Conservation (phyloP, 1,284 basidiomycete genomes). For the Vanrija pseudolonga region DNA sequence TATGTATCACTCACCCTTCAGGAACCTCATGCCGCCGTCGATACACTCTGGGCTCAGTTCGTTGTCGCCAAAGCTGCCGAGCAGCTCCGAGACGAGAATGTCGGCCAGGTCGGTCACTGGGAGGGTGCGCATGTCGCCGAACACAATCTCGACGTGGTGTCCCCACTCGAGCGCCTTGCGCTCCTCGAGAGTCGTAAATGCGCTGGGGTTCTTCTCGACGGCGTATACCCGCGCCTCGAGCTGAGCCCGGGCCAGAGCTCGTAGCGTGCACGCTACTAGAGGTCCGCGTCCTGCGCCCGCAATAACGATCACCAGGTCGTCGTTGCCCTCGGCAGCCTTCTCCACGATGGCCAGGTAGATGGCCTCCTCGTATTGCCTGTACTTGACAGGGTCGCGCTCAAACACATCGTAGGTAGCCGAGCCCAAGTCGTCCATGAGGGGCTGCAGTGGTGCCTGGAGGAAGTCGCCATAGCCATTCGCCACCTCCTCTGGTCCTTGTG, state of each 20-base stretch:
- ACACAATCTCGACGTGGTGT: slow-evolving; percentile 70
- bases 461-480: slow-evolving; percentile 92
- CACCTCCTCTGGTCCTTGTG: slow-evolving; percentile 68
- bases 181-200: slow-evolving; percentile 86
- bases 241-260: slow-evolving; percentile 68
- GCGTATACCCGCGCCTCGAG: slow-evolving; percentile 72
- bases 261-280: slow-evolving; percentile 79
- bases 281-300: slow-evolving; percentile 95
- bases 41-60: slow-evolving; percentile 97
- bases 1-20: slow-evolving; percentile 63
- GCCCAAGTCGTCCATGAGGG: slow-evolving; percentile 94
- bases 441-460: slow-evolving; percentile 93
- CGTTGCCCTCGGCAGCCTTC: slow-evolving; percentile 49
- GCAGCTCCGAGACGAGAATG: slow-evolving; percentile 89
- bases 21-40: slow-evolving; percentile 87
- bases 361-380: slow-evolving; percentile 91
- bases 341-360: slow-evolving; percentile 77
- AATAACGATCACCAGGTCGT: slow-evolving; percentile 63
- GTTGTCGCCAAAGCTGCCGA: slow-evolving; percentile 98
- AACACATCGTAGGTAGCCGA: slow-evolving; percentile 96
- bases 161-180: slow-evolving; percentile 80
- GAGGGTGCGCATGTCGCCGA: slow-evolving; percentile 88
- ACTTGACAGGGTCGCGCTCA: slow-evolving; percentile 96
- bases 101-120: slow-evolving; percentile 80
- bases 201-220: slow-evolving; percentile 94